Base-by-base conservation (phyloP, 2,329 filamentous ascomycete species). In the Dactylonectria estremocensis region DNA sequence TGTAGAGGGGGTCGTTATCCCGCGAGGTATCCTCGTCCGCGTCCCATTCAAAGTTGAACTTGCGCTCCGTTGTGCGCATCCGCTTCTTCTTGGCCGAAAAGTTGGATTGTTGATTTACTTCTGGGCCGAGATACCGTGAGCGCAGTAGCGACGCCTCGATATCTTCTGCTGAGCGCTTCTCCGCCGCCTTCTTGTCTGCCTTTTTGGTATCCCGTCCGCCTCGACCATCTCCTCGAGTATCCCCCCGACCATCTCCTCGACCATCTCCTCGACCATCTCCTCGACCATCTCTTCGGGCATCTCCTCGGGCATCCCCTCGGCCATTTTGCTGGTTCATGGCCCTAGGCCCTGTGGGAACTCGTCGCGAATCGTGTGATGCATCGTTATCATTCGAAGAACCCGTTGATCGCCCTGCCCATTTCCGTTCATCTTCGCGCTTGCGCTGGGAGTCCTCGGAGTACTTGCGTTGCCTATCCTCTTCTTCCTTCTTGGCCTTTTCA, bases 41-140 rank as follows among this genome's bases (percentile, higher is more conserved):
- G 74, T 97, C 97, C 96, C 96, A 99, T 76, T 97, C 96, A 76
- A 99, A 99, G 77, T 98, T 99, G 85, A 99, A 99, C 80, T 99
- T 98, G 82, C 95, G 94, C 77, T 97, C 95, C 1, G 94, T 96
- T 1, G 95, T 97, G 69, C 95, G 89, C 83, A 93, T 93, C 64
- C 95, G 89, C 85, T 98, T 98, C 88, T 98, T 99, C 84, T 96
- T 94, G 1, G 95, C 95, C 0, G 95, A 97, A 78, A 98, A 98
- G 43, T 89, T 97, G 5, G 93, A 95, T 64, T 86, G 88, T 70
- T 92, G 89, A 72, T 96, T 97, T 59, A 93, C 90, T 71, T 97
- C 94, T 1, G 94, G 92, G 3, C 96, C 96, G 88, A 98, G 95
- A 78, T 99, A 99, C 69, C 94, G 88, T 73, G 94, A 90, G 67